Evolutionary conservation across 768 basidiomycete species (phyloP).

Genomic region (Neoboletus subvelutipes): DNA sequence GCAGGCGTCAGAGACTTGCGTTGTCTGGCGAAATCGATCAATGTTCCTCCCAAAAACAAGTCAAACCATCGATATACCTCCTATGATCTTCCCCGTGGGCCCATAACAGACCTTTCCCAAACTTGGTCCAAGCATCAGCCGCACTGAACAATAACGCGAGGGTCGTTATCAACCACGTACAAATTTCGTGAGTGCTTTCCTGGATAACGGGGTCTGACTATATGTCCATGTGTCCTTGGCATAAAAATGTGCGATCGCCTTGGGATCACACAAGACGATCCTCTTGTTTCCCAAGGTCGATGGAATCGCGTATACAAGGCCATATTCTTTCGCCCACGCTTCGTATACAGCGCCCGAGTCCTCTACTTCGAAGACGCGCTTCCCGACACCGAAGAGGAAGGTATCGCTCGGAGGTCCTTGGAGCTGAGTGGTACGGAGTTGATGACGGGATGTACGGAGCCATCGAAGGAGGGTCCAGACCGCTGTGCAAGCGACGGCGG

Average conservation of each 20-base stretch:
- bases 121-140: neutral
- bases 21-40: slow-evolving; percentile 24
- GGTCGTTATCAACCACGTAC: neutral
- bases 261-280: slow-evolving; percentile 41
- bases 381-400: slow-evolving; percentile 18
- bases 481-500: neutral
- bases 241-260: slow-evolving; percentile 23
- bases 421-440: slow-evolving; percentile 9
- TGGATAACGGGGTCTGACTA: slow-evolving; percentile 36
- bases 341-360: slow-evolving; percentile 17
- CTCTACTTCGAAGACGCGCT: neutral
- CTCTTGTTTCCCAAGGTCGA: slow-evolving; percentile 6
- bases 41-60: neutral
- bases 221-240: slow-evolving; percentile 34
- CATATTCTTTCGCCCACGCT: slow-evolving; percentile 22
- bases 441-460: slow-evolving; percentile 32
- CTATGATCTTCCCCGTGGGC: slow-evolving; percentile 45
- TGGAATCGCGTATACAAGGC: slow-evolving; percentile 17
- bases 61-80: slow-evolving; percentile 29
- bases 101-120: slow-evolving; percentile 33
- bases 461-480: slow-evolving; percentile 9
- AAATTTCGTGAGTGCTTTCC: slow-evolving; percentile 27
- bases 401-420: slow-evolving; percentile 19
- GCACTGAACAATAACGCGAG: neutral
- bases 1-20: slow-evolving; percentile 39